These are phyloP conservation scores for Ilyonectria robusta DNA, from an alignment of 2,329 filamentous ascomycete genomes.

Conservation along the genomic window DNA sequence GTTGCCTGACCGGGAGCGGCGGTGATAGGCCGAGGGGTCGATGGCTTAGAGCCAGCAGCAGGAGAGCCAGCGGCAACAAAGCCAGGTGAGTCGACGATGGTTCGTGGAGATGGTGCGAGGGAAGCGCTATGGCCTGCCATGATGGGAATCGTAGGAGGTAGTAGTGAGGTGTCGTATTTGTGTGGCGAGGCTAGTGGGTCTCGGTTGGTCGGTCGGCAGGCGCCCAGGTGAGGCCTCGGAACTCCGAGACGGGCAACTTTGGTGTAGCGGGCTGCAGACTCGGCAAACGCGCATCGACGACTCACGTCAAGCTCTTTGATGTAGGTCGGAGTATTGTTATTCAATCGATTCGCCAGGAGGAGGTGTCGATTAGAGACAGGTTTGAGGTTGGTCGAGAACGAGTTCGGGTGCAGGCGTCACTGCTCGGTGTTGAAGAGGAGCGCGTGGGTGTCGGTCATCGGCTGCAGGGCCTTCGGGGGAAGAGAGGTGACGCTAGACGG, in stretches of 20 bases:
- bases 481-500: constrained; percentile 13
- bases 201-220: constrained; percentile 40
- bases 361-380: neutral
- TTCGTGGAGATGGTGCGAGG: constrained; percentile 41
- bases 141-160: constrained; percentile 28
- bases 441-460: constrained; percentile 17
- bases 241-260: constrained; percentile 46
- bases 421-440: constrained; percentile 3
- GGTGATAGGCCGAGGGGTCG: constrained; percentile 44
- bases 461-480: constrained; percentile 7
- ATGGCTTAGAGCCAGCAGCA: constrained; percentile 28
- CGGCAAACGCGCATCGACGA: constrained; percentile 9
- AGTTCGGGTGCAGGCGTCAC: constrained; percentile 5
- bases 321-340: constrained; percentile 10
- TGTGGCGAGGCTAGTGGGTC: constrained; percentile 39
- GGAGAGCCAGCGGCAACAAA: constrained; percentile 38
- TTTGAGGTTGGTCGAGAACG: neutral
- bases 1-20: constrained; percentile 38
- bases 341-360: constrained; percentile 23
- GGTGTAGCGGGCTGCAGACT: constrained; percentile 24
- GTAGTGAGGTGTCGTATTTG: constrained; percentile 31
- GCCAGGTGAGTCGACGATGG: constrained; percentile 37
- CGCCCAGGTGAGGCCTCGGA: constrained; percentile 43
- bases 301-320: constrained; percentile 2
- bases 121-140: constrained; percentile 43